These are phyloP conservation scores for Medicago ruthenica DNA, from an alignment of 306 rosid species.

Conservation along the genomic window DNA sequence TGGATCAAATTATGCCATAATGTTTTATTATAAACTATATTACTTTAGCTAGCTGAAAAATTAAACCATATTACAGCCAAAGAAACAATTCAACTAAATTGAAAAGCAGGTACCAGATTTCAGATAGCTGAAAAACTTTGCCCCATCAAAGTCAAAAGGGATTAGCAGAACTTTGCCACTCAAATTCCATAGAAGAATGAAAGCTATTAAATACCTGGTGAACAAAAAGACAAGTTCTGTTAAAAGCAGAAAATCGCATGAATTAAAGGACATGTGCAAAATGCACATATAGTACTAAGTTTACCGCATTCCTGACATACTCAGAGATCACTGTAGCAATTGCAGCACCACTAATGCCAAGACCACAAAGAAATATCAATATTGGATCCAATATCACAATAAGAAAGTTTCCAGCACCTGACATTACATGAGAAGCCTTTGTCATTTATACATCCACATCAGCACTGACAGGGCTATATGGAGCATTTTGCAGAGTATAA, in stretches of 20 bases:
- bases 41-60: too few relatives aligned
- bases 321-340: constrained; percentile 87
- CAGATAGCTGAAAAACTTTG: constrained; percentile 73
- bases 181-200: constrained; percentile 81
- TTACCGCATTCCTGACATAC: constrained; percentile 93
- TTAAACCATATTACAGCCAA: background rate
- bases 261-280: constrained; percentile 47
- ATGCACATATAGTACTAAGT: constrained; percentile 56
- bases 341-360: constrained; percentile 93
- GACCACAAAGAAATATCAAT: constrained; percentile 65
- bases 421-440: constrained; percentile 33
- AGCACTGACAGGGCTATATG: constrained; percentile 21
- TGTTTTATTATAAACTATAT: too few relatives aligned
- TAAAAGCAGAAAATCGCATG: constrained; percentile 36
- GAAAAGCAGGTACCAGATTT: constrained; percentile 69
- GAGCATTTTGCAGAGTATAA: constrained; percentile 16
- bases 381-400: constrained; percentile 76
- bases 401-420: constrained; percentile 85
- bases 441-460: constrained; percentile 39
- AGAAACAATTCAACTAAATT: constrained; percentile 32
- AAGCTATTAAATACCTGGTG: constrained; percentile 82
- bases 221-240: constrained; percentile 42
- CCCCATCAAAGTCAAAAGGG: constrained; percentile 68
- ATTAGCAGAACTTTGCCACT: constrained; percentile 62
- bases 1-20: too few relatives aligned